Percentiles rank a stretch among this genome's conserved stretches.
These are phyloP conservation scores for Quercus parvula DNA, from an alignment of 306 rosid species.

Conservation along the genomic window DNA sequence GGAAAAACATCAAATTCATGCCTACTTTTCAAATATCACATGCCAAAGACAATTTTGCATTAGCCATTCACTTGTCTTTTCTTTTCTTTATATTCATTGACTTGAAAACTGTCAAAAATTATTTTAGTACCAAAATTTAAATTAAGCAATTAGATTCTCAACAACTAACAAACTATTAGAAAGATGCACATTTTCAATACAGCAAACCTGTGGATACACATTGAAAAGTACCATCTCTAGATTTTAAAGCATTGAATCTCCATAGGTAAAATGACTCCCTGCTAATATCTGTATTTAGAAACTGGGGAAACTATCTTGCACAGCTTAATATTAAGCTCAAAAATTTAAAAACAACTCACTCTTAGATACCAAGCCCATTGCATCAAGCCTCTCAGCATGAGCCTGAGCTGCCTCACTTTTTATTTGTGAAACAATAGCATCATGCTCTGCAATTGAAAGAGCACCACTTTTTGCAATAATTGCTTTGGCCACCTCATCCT, in stretches of 20 bases:
- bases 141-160: not conserved
- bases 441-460: constrained; percentile 17
- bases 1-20: not conserved
- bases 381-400: constrained; percentile 48
- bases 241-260: not conserved
- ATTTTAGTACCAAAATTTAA: not conserved
- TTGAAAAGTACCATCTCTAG: not conserved
- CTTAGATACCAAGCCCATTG: constrained; percentile 34
- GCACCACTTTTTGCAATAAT: constrained; percentile 25
- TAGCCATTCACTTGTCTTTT: not conserved
- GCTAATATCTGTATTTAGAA: not conserved
- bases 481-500: constrained; percentile 46
- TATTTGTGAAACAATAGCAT: constrained; percentile 31
- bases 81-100: not conserved
- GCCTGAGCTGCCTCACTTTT: constrained; percentile 52
- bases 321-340: not conserved
- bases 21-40: not conserved
- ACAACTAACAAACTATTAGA: constrained; percentile 7
- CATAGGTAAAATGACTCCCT: not conserved
- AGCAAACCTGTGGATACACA: not conserved
- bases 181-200: not conserved
- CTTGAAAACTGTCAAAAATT: not conserved
- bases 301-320: not conserved
- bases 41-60: not conserved
- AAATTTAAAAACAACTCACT: constrained; percentile 34